Evolutionary conservation across 805 yeast genomes (phyloP), one percentile per base, ranked within the genome.

Genomic region (Scheffersomyces lignosus): DNA sequence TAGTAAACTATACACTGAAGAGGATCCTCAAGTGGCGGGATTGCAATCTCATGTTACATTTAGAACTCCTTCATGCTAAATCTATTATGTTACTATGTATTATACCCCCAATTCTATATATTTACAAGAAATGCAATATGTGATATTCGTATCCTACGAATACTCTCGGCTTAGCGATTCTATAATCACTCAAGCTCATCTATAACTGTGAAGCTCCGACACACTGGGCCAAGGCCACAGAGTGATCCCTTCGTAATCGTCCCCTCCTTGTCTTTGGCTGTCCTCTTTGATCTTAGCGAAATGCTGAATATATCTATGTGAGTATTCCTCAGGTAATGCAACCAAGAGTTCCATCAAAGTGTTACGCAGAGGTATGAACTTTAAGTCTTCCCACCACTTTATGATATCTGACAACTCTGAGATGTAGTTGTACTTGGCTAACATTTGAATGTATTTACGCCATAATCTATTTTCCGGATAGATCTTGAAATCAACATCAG

Each of bases 311-410:
- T 68, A 66, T 26, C 74, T 44, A 18, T 56, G 52, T 8, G 69
- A 61, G 40, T 59, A 54, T 10, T 64, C 71, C 10, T n/a, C 33
- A 1, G 75, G 75, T 13, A 70, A 41, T 2, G 64, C 52, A 6
- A 42, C 43, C 15, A 79, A 56, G 12, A 78, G 47, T 30, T 64
- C 57, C 13, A 68, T 46, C 15, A 80, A 53, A 0, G 75, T 61
- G 14, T 50, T 51, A 28, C 56, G 58, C 26, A 57, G 46, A 0
- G 86, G 86, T 3, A 38, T 42, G 34, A 65, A 71, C 13, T 59
- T 51, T 6, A 80, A 48, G 3, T 56, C 51, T 26, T 77, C 78
- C 81, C 87, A 75, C 73, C 79, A 72, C 18, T 67, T 62, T 22
- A 81, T 54, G 4, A 82, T 58, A 25, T 62, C 70, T 1, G 74